A percentile compares a stretch with the other conserved stretches of the same genome.
phyloP scores from a whole-genome alignment of 2,329 filamentous ascomycete species.

The Rutstroemia sp. region DNA sequence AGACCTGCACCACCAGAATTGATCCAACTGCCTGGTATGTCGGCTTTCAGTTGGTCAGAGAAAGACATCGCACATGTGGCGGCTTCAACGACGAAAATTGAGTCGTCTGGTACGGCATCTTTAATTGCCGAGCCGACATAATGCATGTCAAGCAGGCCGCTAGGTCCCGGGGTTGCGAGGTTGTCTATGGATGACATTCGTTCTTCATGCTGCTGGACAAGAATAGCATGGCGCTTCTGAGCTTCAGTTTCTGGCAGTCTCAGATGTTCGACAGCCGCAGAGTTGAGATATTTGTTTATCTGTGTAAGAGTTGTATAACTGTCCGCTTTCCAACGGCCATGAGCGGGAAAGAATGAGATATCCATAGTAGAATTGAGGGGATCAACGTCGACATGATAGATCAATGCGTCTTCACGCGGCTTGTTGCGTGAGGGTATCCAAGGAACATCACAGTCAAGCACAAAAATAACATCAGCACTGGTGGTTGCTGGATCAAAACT shows the following conservation, averaged over 20 bases:
- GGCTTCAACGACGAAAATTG: background rate
- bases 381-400: slow-evolving; percentile 57
- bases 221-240: background rate
- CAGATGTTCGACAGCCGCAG: slow-evolving; percentile 30
- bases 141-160: background rate
- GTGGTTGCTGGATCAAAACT: slow-evolving; percentile 64
- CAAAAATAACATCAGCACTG: slow-evolving; percentile 71
- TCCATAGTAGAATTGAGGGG: slow-evolving; percentile 63
- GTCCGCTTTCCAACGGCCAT: slow-evolving; percentile 58
- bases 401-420: slow-evolving; percentile 35
- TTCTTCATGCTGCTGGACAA: slow-evolving; percentile 8
- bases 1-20: slow-evolving; percentile 32
- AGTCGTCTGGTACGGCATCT: background rate
- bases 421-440: slow-evolving; percentile 67
- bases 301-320: slow-evolving; percentile 57
- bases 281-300: slow-evolving; percentile 51
- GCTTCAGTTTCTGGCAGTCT: slow-evolving; percentile 23
- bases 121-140: background rate
- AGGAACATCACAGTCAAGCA: slow-evolving; percentile 81
- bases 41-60: slow-evolving; percentile 38
- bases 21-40: slow-evolving; percentile 66
- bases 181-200: background rate
- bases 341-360: slow-evolving; percentile 60
- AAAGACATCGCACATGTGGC: background rate
- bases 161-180: background rate